phyloP scores from a whole-genome alignment of 2,329 filamentous ascomycete genomes.

The Ascochyta lentis region DNA sequence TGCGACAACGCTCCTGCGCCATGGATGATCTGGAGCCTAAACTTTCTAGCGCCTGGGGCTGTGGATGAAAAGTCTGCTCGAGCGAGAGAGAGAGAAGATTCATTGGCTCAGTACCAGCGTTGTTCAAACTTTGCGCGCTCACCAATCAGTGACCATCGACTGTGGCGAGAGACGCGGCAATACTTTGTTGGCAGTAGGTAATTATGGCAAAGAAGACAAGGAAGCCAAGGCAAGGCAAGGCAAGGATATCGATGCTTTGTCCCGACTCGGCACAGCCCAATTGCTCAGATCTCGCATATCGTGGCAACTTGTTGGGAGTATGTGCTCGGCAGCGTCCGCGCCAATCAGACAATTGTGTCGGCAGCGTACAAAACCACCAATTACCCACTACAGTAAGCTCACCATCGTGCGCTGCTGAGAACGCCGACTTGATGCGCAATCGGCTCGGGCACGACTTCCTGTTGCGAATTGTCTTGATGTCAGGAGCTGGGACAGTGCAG shows the following conservation, averaged over 20 bases:
- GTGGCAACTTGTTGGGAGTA: neutral
- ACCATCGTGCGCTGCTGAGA: too few relatives aligned
- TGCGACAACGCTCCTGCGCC: too few relatives aligned
- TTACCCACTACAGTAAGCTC: too few relatives aligned
- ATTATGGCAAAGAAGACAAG: neutral
- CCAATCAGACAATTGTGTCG: constrained; percentile 3
- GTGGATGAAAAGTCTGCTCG: too few relatives aligned
- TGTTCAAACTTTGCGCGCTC: too few relatives aligned
- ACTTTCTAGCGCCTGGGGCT: too few relatives aligned
- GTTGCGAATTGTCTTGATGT: constrained; percentile 4
- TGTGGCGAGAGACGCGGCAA: neutral
- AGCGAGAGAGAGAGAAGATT: too few relatives aligned
- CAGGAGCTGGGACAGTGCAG: neutral
- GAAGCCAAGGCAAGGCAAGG: neutral
- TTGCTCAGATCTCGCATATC: constrained; percentile 8
- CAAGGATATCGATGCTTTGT: neutral
- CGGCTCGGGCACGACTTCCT: constrained; percentile 2
- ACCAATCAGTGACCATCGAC: too few relatives aligned
- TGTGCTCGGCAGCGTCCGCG: constrained; percentile 5
- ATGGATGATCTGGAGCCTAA: too few relatives aligned
- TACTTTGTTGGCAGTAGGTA: too few relatives aligned
- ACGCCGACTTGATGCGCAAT: neutral
- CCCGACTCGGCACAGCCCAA: constrained; percentile 1
- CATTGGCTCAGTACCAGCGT: too few relatives aligned
- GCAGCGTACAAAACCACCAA: too few relatives aligned